phyloP scores from a whole-genome alignment of 345 rosid species.

The Noccaea caerulescens region DNA sequence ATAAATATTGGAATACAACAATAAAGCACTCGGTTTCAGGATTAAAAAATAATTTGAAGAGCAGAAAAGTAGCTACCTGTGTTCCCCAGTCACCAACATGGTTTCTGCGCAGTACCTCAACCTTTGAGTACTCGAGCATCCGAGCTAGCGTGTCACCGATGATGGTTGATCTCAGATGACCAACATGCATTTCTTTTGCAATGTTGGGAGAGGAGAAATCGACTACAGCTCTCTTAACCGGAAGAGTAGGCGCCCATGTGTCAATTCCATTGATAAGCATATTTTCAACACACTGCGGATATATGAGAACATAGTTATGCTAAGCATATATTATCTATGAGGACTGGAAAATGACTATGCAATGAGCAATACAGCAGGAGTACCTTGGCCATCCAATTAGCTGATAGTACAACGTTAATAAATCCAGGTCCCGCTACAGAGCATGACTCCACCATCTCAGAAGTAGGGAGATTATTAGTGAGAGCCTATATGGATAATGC shows the following conservation, averaged over 20 bases:
- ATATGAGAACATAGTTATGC: conserved; percentile 32
- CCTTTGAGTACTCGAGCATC: conserved; percentile 89
- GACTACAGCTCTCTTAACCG: conserved; percentile 77
- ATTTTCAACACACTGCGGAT: conserved; percentile 68
- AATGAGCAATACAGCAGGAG: conserved; percentile 2
- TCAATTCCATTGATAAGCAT: conserved; percentile 87
- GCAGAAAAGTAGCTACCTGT: conserved; percentile 62
- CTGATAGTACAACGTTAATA: conserved; percentile 74
- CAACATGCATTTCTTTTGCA: conserved; percentile 99
- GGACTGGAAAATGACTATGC: conserved; percentile 5
- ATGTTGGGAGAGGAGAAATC: conserved; percentile 99
- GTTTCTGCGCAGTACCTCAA: conserved; percentile 89
- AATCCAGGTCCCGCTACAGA: conserved; percentile 96
- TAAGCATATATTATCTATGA: conserved; percentile 2
- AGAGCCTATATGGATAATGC: conserved; percentile 58
- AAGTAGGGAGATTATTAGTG: conserved; percentile 66
- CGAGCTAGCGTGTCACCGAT: conserved; percentile 95
- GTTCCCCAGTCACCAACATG: conserved; percentile 99
- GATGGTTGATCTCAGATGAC: conserved; percentile 94
- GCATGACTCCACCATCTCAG: conserved; percentile 83
- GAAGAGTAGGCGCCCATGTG: conserved; percentile 78
- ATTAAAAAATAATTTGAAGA: conserved; percentile 18
- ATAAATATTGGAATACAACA: conserved; percentile 12
- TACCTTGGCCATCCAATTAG: conserved; percentile 89
- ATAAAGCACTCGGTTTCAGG: neutral